Conservation (phyloP, 441 rosid genomes). For the Gossypium trilobum region DNA sequence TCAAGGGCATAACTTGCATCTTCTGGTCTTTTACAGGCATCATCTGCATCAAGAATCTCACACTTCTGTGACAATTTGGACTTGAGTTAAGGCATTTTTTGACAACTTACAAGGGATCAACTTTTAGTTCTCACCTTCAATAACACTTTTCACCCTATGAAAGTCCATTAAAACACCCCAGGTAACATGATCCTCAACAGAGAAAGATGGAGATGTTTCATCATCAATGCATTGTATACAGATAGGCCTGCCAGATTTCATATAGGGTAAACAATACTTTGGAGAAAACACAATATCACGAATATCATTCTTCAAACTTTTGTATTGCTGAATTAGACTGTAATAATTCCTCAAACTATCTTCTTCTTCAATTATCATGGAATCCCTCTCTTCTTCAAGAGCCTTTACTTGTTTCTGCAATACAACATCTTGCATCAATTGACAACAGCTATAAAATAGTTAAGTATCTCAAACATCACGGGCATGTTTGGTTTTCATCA, state of each 20-base stretch:
- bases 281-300: constrained; percentile 73
- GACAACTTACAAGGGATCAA: constrained; percentile 6
- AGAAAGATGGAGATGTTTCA: constrained; percentile 51
- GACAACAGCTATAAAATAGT: neutral
- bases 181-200: constrained; percentile 52
- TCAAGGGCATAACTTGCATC: constrained; percentile 64
- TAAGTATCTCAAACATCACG: neutral
- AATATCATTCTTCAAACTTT: constrained; percentile 66
- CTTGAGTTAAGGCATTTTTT: neutral
- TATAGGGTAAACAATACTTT: constrained; percentile 71
- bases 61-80: constrained; percentile 7
- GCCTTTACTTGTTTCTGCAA: constrained; percentile 67
- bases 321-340: constrained; percentile 63
- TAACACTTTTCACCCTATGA: constrained; percentile 48
- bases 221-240: constrained; percentile 51
- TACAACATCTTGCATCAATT: constrained; percentile 18
- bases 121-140: constrained; percentile 46
- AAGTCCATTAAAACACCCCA: constrained; percentile 88
- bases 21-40: constrained; percentile 60
- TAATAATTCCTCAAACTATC: constrained; percentile 75
- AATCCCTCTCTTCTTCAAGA: constrained; percentile 80
- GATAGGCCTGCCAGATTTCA: constrained; percentile 77
- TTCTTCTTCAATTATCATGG: constrained; percentile 85
- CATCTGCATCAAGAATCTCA: constrained; percentile 41
- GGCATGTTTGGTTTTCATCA: neutral